A percentile compares a stretch with the other conserved stretches of the same genome.
Evolutionary conservation across 2,329 filamentous ascomycete genomes (phyloP).

Genomic region (Epichloe brachyelytri): DNA sequence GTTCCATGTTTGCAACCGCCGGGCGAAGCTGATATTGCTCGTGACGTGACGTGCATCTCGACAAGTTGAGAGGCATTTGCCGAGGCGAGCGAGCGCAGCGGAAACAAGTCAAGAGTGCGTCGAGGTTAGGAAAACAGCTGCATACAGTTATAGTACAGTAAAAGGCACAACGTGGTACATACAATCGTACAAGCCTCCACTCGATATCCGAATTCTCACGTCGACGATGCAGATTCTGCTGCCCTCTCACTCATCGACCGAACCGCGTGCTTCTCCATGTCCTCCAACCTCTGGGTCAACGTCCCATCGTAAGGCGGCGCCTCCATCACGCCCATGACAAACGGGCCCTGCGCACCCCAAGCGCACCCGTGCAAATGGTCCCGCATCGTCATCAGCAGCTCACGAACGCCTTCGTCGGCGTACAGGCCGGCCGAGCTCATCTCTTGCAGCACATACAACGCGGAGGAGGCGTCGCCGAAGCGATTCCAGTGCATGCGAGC

Average conservation of each 20-base stretch:
- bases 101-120: too few relatives aligned
- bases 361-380: constrained; percentile 22
- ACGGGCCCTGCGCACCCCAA: constrained; percentile 23
- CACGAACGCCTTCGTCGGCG: constrained; percentile 29
- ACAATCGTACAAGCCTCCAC: not conserved
- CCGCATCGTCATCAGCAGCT: constrained; percentile 18
- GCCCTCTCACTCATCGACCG: not conserved
- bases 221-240: not conserved
- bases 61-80: too few relatives aligned
- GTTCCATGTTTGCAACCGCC: too few relatives aligned
- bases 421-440: constrained; percentile 52
- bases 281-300: constrained; percentile 16
- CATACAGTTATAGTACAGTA: constrained; percentile 4
- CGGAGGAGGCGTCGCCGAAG: constrained; percentile 41
- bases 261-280: constrained; percentile 9
- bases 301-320: constrained; percentile 20
- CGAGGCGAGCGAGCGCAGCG: too few relatives aligned
- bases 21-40: too few relatives aligned
- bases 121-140: too few relatives aligned
- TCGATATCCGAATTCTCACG: not conserved
- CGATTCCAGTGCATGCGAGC: constrained; percentile 48
- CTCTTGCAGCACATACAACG: constrained; percentile 46
- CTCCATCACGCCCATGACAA: constrained; percentile 27
- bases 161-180: not conserved
- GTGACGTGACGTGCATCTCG: too few relatives aligned